Base-by-base conservation (phyloP, 1,284 basidiomycete genomes). In the Ustilago bromivora region DNA sequence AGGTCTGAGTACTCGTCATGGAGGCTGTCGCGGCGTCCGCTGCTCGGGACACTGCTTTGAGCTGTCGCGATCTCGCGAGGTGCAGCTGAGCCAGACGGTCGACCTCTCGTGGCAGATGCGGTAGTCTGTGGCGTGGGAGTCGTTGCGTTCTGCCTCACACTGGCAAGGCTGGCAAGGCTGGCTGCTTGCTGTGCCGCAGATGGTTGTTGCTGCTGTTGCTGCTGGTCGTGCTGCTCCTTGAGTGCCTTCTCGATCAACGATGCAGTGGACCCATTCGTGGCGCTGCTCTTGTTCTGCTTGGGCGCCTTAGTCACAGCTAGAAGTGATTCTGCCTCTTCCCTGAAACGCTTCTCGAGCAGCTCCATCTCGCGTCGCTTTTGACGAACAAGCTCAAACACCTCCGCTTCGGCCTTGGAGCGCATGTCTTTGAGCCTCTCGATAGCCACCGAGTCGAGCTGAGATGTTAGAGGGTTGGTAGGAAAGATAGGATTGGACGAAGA, bases 321-420 rank as follows among this genome's bases (percentile, higher is more conserved):
- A 12, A 79, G 57, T 34, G 64, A 49, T 47, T 80, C 73, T 38
- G 74, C 77, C 40, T 80, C 77, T 41, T 71, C 64, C n/a, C 53
- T 61, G 49, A 71, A 56, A 7, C 78, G 59, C 63, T 74, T 77
- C 38, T 77, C 70, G 31, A 80, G 57, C 19, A 38, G 63, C 57
- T 80, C 78, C 70, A 80, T 71, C 66, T 80, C 78, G 51, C 78
- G 64, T 17, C 75, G 62, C 75, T 75, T 77, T 47, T 74, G 71
- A 11, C 75, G 67, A 3, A 80, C 71, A 23, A 80, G 66, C 47
- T 80, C 71, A n/a, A 77, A 72, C 7, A 80, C 66, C 53, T 80
- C 75, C 4, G 75, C 75, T 47, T 80, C 78, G 4, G 78, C 78
- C 34, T 71, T 77, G 47, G 75, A 59, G 13, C 78, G 71, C 66